Base-by-base conservation (phyloP, 108 stramenopile species). In the Nannochloropsis salina region DNA sequence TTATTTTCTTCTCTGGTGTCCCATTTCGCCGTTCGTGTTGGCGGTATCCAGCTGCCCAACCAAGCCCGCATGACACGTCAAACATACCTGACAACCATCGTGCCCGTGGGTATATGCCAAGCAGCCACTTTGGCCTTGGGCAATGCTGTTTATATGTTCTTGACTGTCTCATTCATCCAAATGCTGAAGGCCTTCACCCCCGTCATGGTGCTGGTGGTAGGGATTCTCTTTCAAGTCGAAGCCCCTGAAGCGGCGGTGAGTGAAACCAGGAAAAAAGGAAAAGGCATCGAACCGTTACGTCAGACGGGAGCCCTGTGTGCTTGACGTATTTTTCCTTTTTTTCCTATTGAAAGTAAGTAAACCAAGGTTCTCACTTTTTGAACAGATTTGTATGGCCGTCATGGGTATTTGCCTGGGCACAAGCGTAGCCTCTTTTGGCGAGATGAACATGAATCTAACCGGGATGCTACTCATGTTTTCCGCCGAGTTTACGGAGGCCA, bases 101-200 rank as follows among this genome's bases (percentile, higher is more conserved):
- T 80, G n/a, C 85, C 85, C n/a, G 61, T 85, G 20, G 80, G 85
- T 31, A 42, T 80, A 5, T 44, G 44, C 42, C 79, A 45, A 6
- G 85, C 80, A 4, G 40, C n/a, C 20, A 61, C 45, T 12, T 20
- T 85, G 80, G 22, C 85, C 5, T 21, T 51, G 15, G 85, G 85
- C 20, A 85, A 85, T 21, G 43, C 45, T 9, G 85, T 45, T 6
- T 87, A 87, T 42, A 43, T 87, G 21, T 84, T 83, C 44, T 42
- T 87, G 9, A 86, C 85, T 10, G 88, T 88, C 42, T 42, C 82
- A 22, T 88, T 88, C 85, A 74, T 88, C 41, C 88, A 88, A 41
- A 88, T 88, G 80, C 85, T 88, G 41, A 88, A 88, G 88, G 85
- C 88, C 5, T 88, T 88, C 20, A 88, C 88, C 12, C 86, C 86